Conservation (phyloP, 345 rosid species). For the Excoecaria cochinchinensis region DNA sequence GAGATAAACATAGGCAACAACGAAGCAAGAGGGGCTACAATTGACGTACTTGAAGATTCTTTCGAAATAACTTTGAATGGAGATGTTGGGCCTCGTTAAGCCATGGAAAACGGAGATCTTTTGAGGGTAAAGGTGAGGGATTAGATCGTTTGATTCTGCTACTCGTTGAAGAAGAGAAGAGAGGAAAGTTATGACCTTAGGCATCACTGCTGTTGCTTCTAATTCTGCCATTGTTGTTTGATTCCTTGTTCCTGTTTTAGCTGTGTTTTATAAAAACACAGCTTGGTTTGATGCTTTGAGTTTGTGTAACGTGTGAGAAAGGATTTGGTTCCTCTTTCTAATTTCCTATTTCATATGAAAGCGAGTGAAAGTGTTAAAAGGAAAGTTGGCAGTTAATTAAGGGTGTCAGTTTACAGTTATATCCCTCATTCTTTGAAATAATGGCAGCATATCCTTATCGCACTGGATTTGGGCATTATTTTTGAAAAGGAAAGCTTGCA, state of each 20-base stretch:
- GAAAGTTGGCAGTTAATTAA: conserved; percentile 13
- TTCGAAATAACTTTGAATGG: conserved; percentile 61
- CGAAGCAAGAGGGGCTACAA: conserved; percentile 72
- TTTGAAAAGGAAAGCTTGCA: too few relatives aligned
- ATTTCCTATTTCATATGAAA: not conserved
- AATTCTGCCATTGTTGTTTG: conserved; percentile 30
- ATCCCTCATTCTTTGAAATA: not conserved
- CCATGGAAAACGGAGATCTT: conserved; percentile 54
- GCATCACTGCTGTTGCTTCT: conserved; percentile 33
- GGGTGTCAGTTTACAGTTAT: conserved; percentile 13
- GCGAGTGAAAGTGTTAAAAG: not conserved
- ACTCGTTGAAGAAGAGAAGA: conserved; percentile 54
- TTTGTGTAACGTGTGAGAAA: conserved; percentile 9
- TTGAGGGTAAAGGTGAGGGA: conserved; percentile 34
- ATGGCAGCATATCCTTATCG: not conserved
- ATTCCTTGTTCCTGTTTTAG: conserved; percentile 12
- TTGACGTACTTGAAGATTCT: conserved; percentile 73
- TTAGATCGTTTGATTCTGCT: conserved; percentile 47
- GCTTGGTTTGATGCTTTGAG: not conserved
- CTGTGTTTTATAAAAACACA: conserved; percentile 22
- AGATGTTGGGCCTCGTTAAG: conserved; percentile 51
- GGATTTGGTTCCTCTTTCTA: not conserved
- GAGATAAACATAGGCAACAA: conserved; percentile 69
- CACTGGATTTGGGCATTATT: not conserved
- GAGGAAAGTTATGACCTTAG: conserved; percentile 42